Percentiles rank a stretch among this genome's conserved stretches.
These are phyloP conservation scores for Casuarina cunninghamiana DNA, from an alignment of 306 rosid species.

Conservation along the genomic window DNA sequence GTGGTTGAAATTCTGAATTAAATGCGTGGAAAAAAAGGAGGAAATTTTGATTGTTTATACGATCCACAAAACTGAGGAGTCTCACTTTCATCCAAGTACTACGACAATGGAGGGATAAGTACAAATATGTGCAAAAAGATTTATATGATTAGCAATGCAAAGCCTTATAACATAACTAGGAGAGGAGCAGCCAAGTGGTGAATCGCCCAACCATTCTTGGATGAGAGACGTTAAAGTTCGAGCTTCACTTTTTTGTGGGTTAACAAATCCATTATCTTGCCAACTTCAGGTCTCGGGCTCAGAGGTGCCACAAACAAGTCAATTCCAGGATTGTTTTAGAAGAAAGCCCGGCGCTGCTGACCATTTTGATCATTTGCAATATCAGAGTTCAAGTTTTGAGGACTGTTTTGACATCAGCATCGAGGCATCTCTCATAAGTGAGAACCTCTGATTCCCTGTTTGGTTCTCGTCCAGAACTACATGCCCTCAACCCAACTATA, in stretches of 20 bases:
- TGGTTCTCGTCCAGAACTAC: not conserved
- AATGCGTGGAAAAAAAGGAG: not conserved
- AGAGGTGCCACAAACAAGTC: not conserved
- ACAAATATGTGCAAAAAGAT: not conserved
- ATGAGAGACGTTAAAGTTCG: not conserved
- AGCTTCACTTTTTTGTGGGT: not conserved
- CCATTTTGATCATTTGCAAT: not conserved
- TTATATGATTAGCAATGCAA: not conserved
- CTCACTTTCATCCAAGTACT: not conserved
- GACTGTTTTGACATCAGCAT: not conserved
- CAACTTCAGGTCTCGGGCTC: not conserved
- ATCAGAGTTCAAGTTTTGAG: not conserved
- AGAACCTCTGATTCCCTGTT: not conserved
- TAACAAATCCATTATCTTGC: not conserved
- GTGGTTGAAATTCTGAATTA: not conserved
- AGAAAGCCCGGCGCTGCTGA: not conserved
- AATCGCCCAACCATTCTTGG: not conserved
- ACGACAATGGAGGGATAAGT: not conserved
- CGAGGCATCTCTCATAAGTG: not conserved
- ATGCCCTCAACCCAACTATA: slow-evolving; percentile 70
- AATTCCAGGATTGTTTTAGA: not conserved
- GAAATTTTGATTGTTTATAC: not conserved
- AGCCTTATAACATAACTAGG: not conserved
- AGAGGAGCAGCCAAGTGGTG: not conserved
- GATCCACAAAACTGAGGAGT: not conserved